Conservation (phyloP, 805 yeast genomes). For the Suhomyces canberraensis region DNA sequence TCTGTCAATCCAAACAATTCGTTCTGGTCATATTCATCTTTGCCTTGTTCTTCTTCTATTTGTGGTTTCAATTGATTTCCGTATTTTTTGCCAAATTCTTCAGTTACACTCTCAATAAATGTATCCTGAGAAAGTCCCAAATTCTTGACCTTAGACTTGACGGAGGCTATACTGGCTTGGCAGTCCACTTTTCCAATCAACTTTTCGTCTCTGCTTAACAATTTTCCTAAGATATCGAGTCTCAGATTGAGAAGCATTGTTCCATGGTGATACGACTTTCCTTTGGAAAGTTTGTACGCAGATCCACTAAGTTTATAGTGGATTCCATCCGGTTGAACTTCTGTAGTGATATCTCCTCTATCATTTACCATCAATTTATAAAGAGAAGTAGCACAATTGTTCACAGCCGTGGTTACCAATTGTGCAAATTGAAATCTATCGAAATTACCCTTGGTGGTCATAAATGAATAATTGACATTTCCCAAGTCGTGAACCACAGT, state of each 20-base stretch:
- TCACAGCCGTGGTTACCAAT: slow-evolving; percentile 36
- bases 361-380: slow-evolving; percentile 51
- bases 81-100: slow-evolving; percentile 38
- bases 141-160: slow-evolving; percentile 76
- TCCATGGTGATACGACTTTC: slow-evolving; percentile 90
- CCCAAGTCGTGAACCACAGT: slow-evolving; percentile 93
- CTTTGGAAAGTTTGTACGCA: slow-evolving; percentile 81
- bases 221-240: slow-evolving; percentile 53
- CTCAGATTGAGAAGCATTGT: slow-evolving; percentile 81
- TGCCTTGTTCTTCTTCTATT: slow-evolving; percentile 1
- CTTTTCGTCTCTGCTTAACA: slow-evolving; percentile 49
- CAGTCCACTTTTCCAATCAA: slow-evolving; percentile 42
- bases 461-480: slow-evolving; percentile 80
- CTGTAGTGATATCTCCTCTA: slow-evolving; percentile 75
- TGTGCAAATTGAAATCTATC: slow-evolving; percentile 53
- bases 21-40: slow-evolving; percentile 20
- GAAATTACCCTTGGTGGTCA: slow-evolving; percentile 67
- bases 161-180: slow-evolving; percentile 65
- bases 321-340: slow-evolving; percentile 17
- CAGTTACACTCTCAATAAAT: slow-evolving; percentile 44
- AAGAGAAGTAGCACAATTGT: slow-evolving; percentile 11
- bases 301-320: slow-evolving; percentile 80
- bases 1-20: slow-evolving; percentile 33
- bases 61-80: slow-evolving; percentile 8
- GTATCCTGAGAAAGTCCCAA: slow-evolving; percentile 43